Evolutionary conservation across 2,329 filamentous ascomycete species (phyloP).

Genomic region (Epichloe festucae): DNA sequence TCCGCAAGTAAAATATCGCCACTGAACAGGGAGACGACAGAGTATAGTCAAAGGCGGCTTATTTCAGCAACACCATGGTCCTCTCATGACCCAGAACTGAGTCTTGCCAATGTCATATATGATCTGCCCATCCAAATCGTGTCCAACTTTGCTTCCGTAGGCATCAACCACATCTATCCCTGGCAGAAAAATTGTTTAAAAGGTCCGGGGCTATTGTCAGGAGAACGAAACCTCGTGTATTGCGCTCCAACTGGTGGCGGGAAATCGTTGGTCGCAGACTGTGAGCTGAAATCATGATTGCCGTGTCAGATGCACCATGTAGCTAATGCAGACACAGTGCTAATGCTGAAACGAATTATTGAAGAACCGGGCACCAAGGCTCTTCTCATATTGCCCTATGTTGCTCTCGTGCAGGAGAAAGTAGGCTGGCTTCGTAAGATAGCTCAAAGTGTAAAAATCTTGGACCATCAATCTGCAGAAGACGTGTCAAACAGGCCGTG

Average conservation of each 20-base stretch:
- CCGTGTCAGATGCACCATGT: not conserved
- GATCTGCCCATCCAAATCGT: conserved; percentile 47
- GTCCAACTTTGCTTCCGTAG: conserved; percentile 49
- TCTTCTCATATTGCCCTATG: conserved; percentile 62
- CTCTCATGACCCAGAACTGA: conserved; percentile 40
- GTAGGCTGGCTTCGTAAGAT: conserved; percentile 58
- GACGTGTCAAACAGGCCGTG: conserved; percentile 30
- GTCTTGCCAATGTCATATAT: conserved; percentile 50
- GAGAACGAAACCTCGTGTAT: conserved; percentile 61
- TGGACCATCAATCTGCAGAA: conserved; percentile 17
- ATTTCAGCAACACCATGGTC: conserved; percentile 41
- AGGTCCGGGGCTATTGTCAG: conserved; percentile 50
- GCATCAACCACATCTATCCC: conserved; percentile 62
- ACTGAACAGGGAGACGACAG: conserved; percentile 22
- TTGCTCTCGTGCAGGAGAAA: conserved; percentile 70
- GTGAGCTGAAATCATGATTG: conserved; percentile 17
- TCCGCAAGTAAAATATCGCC: conserved; percentile 34
- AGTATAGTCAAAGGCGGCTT: conserved; percentile 43
- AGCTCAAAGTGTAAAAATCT: conserved; percentile 35
- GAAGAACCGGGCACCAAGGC: conserved; percentile 51
- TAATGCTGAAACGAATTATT: conserved; percentile 62
- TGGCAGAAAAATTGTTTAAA: conserved; percentile 69
- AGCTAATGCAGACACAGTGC: conserved; percentile 26
- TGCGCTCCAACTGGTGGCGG: conserved; percentile 68
- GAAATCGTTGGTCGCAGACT: conserved; percentile 60